Evolutionary conservation across 768 basidiomycete genomes (phyloP).

Genomic region (Tulasnella sp.): DNA sequence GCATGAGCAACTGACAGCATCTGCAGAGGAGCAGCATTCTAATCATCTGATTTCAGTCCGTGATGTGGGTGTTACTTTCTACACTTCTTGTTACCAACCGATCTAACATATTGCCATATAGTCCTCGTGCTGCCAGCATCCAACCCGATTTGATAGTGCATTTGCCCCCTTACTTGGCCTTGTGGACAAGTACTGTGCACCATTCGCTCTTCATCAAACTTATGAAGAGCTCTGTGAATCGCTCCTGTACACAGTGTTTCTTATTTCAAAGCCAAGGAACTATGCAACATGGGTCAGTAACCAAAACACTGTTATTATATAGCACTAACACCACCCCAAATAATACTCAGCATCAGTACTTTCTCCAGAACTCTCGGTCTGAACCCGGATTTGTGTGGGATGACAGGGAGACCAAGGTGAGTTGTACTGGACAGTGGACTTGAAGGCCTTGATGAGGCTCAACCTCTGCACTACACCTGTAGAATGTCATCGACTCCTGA

Average conservation of each 20-base stretch:
- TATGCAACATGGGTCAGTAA: conserved; percentile 30
- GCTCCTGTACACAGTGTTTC: conserved; percentile 28
- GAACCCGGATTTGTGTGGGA: conserved; percentile 1
- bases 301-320: too few relatives aligned
- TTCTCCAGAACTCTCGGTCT: background rate
- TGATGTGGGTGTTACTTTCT: background rate
- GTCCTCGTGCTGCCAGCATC: too few relatives aligned
- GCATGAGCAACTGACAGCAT: conserved; percentile 28
- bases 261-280: conserved; percentile 28
- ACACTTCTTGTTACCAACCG: conserved; percentile 14
- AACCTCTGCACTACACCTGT: background rate
- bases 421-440: conserved; percentile 23
- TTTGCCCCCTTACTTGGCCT: too few relatives aligned
- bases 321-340: too few relatives aligned
- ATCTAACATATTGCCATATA: too few relatives aligned
- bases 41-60: conserved; percentile 24
- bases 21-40: conserved; percentile 24
- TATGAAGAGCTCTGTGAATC: conserved; percentile 32
- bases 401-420: conserved; percentile 13
- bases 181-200: conserved; percentile 27
- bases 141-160: too few relatives aligned
- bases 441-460: too few relatives aligned
- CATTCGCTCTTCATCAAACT: conserved; percentile 30
- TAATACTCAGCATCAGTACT: background rate
- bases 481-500: conserved; percentile 25